A percentile compares a stretch with the other conserved stretches of the same genome.
These are phyloP conservation scores for Ceratocystis variospora DNA, from an alignment of 2,329 filamentous ascomycete genomes.

Conservation along the genomic window DNA sequence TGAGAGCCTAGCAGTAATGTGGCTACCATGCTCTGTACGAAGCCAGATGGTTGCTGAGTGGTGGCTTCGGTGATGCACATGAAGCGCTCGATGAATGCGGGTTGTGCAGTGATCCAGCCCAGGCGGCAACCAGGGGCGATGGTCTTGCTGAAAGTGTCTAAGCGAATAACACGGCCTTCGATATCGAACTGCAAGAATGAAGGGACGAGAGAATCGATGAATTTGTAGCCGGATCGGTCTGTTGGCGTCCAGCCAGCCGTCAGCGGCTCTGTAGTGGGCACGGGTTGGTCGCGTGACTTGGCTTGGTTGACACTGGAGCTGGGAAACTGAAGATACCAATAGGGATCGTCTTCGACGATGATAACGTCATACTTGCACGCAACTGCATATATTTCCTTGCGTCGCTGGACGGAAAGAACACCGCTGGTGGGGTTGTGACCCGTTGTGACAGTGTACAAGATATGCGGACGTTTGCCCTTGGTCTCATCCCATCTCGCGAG, in stretches of 20 bases:
- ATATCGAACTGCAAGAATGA: conserved; percentile 71
- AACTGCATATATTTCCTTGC: conserved; percentile 65
- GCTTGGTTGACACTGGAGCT: conserved; percentile 45
- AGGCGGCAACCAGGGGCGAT: conserved; percentile 79
- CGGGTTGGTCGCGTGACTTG: conserved; percentile 31
- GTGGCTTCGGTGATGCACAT: conserved; percentile 54
- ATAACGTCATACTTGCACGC: conserved; percentile 77
- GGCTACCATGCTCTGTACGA: conserved; percentile 71
- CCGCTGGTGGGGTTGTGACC: conserved; percentile 82
- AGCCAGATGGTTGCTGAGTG: conserved; percentile 77
- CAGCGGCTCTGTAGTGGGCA: conserved; percentile 26
- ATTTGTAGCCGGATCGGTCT: conserved; percentile 51
- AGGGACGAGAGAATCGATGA: conserved; percentile 69
- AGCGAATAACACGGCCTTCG: conserved; percentile 73
- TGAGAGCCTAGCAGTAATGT: conserved; percentile 61
- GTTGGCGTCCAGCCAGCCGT: conserved; percentile 23
- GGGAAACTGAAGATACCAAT: conserved; percentile 88
- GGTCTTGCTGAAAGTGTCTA: conserved; percentile 92
- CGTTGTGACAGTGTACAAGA: conserved; percentile 75
- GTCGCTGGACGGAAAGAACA: conserved; percentile 56
- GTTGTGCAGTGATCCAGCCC: conserved; percentile 82
- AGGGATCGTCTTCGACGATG: conserved; percentile 88
- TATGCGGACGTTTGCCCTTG: conserved; percentile 61
- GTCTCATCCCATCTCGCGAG: conserved; percentile 67
- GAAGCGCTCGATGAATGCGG: conserved; percentile 60